A percentile compares a stretch with the other conserved stretches of the same genome.
Conservation (phyloP, 225 moss, liverwort and hornwort genomes). For the Pseudisothecium myosuroides region DNA sequence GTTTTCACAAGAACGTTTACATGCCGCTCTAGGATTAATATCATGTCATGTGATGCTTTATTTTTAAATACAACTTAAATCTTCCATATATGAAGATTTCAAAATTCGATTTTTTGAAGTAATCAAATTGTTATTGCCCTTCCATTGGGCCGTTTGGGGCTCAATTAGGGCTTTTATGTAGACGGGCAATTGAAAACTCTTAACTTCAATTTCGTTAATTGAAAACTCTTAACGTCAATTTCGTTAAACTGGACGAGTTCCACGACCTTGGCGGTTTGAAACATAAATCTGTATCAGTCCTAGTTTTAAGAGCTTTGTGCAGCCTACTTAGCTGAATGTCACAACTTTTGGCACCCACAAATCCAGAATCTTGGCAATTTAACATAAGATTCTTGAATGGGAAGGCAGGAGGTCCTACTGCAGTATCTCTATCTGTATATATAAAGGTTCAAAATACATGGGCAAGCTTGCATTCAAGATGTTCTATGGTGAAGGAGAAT, state of each 20-base stretch:
- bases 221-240: not conserved
- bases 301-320: not conserved
- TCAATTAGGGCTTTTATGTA: not conserved
- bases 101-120: not conserved
- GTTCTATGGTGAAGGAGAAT: not conserved
- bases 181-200: not conserved
- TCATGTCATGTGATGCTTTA: not conserved
- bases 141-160: too few relatives aligned
- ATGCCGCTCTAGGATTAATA: not conserved
- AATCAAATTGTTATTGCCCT: not conserved
- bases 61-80: not conserved
- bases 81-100: too few relatives aligned
- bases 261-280: not conserved
- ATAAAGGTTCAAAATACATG: too few relatives aligned
- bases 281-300: not conserved
- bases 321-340: not conserved
- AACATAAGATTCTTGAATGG: not conserved
- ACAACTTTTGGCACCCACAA: not conserved
- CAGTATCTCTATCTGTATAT: not conserved
- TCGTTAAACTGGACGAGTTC: not conserved
- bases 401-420: not conserved
- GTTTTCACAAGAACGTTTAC: not conserved
- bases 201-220: not conserved
- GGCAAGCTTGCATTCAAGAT: not conserved
- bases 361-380: not conserved